Percentiles rank a stretch among this genome's conserved stretches.
Evolutionary conservation across 2,329 filamentous ascomycete species (phyloP).

Genomic region (Aspergillus sp.): DNA sequence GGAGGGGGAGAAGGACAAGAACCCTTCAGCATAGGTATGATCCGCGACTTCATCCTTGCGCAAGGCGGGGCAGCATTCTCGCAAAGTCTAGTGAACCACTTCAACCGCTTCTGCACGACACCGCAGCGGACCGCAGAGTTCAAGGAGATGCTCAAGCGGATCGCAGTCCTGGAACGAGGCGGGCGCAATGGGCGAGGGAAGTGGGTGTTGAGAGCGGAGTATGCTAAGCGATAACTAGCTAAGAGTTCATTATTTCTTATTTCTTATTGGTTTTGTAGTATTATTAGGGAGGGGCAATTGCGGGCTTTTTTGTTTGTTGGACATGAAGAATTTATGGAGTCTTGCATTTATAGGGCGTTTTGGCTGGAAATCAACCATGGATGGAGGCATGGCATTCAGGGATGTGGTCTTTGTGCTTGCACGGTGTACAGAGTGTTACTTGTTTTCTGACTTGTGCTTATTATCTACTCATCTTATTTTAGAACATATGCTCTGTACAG

Average conservation of each 20-base stretch:
- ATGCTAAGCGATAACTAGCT: conserved; percentile 16
- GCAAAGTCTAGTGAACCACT: conserved; percentile 83
- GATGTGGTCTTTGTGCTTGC: too few species aligned
- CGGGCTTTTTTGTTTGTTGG: not conserved
- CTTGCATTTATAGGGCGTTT: too few species aligned
- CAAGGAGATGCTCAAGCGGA: conserved; percentile 66
- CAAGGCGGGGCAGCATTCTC: conserved; percentile 73
- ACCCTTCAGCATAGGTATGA: conserved; percentile 46
- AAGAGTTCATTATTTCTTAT: not conserved
- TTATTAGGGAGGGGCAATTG: not conserved
- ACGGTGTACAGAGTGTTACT: too few species aligned
- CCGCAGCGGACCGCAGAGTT: conserved; percentile 66
- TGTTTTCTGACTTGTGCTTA: too few species aligned
- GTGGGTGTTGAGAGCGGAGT: conserved; percentile 55
- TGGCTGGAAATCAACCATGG: too few species aligned
- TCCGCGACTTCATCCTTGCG: conserved; percentile 67
- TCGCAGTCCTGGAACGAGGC: conserved; percentile 59
- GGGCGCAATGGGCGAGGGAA: conserved; percentile 41
- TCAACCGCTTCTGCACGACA: conserved; percentile 69
- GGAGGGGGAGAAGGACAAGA: not conserved
- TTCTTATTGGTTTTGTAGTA: not conserved
- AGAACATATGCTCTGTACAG: too few species aligned
- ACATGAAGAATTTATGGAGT: too few species aligned
- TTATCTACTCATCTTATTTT: too few species aligned
- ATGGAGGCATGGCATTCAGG: too few species aligned